These are phyloP conservation scores for Rossbeevera mucosa DNA, from an alignment of 768 basidiomycete species.

Conservation along the genomic window DNA sequence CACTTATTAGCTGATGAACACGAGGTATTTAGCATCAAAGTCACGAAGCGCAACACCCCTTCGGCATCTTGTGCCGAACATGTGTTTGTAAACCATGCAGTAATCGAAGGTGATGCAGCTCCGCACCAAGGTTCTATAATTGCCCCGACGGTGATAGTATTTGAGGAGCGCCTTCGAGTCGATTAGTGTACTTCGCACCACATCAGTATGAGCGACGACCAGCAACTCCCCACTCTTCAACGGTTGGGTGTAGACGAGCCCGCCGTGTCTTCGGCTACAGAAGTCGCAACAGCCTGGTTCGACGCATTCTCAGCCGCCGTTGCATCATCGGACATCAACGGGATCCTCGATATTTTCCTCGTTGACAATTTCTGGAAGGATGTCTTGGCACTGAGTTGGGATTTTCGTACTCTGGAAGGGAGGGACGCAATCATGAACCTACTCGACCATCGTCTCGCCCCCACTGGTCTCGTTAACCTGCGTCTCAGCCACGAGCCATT, in stretches of 20 bases:
- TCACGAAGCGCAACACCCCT: no score
- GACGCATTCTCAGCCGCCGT: conserved; percentile 21
- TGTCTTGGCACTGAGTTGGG: conserved; percentile 49
- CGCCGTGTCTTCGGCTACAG: conserved; percentile 13
- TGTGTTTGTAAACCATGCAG: no score
- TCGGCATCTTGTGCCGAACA: no score
- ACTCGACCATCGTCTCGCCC: conserved; percentile 36
- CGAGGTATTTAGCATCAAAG: no score
- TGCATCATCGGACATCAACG: conserved; percentile 10
- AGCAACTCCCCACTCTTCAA: conserved; percentile 29
- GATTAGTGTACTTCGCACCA: no score
- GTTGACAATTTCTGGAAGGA: conserved; percentile 48
- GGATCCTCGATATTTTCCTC: conserved; percentile 26
- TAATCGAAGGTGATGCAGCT: not conserved
- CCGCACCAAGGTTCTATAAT: not conserved
- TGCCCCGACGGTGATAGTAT: not conserved
- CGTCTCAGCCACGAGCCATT: conserved; percentile 22
- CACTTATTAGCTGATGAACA: no score
- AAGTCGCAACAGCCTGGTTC: conserved; percentile 26
- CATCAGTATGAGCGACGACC: conserved; percentile 19
- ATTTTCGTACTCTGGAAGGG: conserved; percentile 48
- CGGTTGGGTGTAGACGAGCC: conserved; percentile 23
- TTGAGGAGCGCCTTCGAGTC: no score
- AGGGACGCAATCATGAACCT: conserved; percentile 35
- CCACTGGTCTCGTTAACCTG: conserved; percentile 17